A percentile compares a stretch with the other conserved stretches of the same genome.
Conservation (phyloP, 306 rosid genomes). For the Prunus dulcis region DNA sequence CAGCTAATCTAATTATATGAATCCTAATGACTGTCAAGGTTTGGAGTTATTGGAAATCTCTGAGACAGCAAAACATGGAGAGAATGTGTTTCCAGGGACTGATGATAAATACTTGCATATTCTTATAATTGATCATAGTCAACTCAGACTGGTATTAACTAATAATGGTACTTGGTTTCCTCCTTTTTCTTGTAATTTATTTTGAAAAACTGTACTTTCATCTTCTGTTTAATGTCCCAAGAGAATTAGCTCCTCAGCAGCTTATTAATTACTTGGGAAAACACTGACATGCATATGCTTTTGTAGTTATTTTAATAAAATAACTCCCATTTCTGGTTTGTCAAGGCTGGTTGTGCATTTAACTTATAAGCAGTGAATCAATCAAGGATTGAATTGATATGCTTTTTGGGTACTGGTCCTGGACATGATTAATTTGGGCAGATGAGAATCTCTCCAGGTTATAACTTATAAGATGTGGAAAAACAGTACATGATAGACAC, state of each 20-base stretch:
- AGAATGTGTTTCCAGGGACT: constrained; percentile 58
- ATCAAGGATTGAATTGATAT: not conserved
- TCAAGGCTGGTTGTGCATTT: not conserved
- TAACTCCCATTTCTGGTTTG: not conserved
- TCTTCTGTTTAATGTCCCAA: not conserved
- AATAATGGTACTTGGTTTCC: not conserved
- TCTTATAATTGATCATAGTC: constrained; percentile 46
- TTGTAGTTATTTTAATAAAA: not conserved
- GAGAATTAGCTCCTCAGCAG: too few species aligned
- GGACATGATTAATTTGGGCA: constrained; percentile 14
- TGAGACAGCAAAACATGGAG: constrained; percentile 74
- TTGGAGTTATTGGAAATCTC: constrained; percentile 59
- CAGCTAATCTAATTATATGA: constrained; percentile 55
- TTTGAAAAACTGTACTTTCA: not conserved
- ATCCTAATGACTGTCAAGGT: constrained; percentile 50
- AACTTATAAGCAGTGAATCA: not conserved
- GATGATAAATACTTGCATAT: constrained; percentile 21
- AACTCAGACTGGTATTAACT: constrained; percentile 36
- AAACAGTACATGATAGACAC: constrained; percentile 32
- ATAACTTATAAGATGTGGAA: constrained; percentile 21
- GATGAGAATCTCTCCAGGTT: constrained; percentile 37
- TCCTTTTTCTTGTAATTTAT: not conserved
- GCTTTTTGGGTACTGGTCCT: not conserved
- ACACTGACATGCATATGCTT: not conserved
- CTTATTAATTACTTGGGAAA: not conserved